Evolutionary conservation across 2,329 filamentous ascomycete species (phyloP).

Genomic region (Dothideomycetidae sp.): DNA sequence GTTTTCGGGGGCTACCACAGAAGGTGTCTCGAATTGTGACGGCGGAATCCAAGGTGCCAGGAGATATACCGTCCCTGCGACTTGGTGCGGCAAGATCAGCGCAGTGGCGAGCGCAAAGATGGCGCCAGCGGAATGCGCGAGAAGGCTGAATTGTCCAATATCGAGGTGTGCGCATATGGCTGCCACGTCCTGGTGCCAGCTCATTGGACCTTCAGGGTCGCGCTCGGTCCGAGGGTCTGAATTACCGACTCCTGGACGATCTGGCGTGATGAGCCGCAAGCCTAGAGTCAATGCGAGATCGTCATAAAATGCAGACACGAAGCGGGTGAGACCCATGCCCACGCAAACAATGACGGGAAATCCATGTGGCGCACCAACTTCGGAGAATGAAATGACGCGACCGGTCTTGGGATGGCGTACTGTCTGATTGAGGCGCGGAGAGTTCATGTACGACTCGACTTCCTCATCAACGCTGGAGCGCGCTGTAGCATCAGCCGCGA

Average conservation of each 20-base stretch:
- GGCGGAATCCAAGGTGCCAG: slow-evolving; percentile 95
- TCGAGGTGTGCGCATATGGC: slow-evolving; percentile 84
- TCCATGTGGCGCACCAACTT: slow-evolving; percentile 84
- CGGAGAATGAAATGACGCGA: slow-evolving; percentile 83
- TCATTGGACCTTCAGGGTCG: slow-evolving; percentile 63
- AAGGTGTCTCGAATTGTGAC: slow-evolving; percentile 73
- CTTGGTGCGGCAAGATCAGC: slow-evolving; percentile 87
- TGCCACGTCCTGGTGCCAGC: slow-evolving; percentile 89
- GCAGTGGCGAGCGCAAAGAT: slow-evolving; percentile 95
- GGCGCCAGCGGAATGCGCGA: slow-evolving; percentile 93
- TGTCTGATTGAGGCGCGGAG: slow-evolving; percentile 73
- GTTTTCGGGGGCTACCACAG: slow-evolving; percentile 26
- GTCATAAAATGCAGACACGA: slow-evolving; percentile 94
- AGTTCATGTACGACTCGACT: slow-evolving; percentile 71
- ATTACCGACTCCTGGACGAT: slow-evolving; percentile 84
- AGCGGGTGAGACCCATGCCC: slow-evolving; percentile 92
- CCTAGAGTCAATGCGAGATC: slow-evolving; percentile 81
- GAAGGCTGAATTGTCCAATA: slow-evolving; percentile 88
- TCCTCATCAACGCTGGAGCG: slow-evolving; percentile 64
- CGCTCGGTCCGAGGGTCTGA: slow-evolving; percentile 75
- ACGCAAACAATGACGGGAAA: slow-evolving; percentile 93
- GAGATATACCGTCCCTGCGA: slow-evolving; percentile 84
- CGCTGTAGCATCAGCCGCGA: too few species aligned
- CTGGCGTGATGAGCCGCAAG: slow-evolving; percentile 79
- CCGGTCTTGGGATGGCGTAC: slow-evolving; percentile 76